Conservation (phyloP, 495 filamentous ascomycete species). For the Neurospora cerealis region DNA sequence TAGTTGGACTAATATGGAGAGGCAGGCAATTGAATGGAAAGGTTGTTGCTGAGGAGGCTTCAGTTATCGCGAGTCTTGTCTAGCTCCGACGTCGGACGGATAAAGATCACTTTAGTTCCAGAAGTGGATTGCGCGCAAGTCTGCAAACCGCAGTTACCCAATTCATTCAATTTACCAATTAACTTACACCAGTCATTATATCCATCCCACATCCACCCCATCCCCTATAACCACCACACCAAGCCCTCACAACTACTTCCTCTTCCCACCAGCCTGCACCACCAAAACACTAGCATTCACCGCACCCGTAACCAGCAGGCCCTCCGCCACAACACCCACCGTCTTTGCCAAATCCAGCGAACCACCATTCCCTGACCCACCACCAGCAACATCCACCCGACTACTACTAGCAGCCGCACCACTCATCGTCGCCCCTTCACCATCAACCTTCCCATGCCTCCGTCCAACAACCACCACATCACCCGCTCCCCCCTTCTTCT, state of each 20-base stretch:
- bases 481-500: conserved; percentile 56
- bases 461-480: conserved; percentile 72
- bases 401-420: neutral
- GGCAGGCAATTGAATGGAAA: too few species aligned
- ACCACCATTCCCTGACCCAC: neutral
- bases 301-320: conserved; percentile 49
- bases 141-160: too few species aligned
- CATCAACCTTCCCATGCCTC: conserved; percentile 28
- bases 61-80: too few species aligned
- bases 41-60: too few species aligned
- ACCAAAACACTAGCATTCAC: conserved; percentile 68
- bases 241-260: neutral
- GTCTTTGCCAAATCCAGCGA: conserved; percentile 43
- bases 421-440: neutral
- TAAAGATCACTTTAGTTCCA: too few species aligned
- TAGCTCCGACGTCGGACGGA: too few species aligned
- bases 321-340: conserved; percentile 59
- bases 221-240: too few species aligned
- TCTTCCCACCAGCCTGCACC: conserved; percentile 51
- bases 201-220: too few species aligned
- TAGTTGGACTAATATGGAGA: too few species aligned
- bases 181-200: too few species aligned
- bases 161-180: too few species aligned
- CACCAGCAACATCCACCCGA: neutral
- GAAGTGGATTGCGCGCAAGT: too few species aligned